Evolutionary conservation across 306 rosid genomes (phyloP).

Genomic region (Begonia loranthoides): DNA sequence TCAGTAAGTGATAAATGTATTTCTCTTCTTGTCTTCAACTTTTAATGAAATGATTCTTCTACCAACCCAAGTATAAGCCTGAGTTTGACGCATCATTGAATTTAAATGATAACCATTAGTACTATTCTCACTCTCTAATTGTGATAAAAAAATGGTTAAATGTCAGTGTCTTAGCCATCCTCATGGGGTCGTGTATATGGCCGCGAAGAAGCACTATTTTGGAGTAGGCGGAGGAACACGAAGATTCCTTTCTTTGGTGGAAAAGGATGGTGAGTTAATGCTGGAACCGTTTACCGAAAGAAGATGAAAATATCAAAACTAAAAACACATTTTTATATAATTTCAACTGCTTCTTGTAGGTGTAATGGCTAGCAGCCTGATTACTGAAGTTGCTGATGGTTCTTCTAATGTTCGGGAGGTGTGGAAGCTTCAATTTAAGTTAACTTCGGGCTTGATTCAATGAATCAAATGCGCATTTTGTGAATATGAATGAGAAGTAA

Average conservation of each 20-base stretch:
- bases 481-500: too few species aligned
- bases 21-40: too few species aligned
- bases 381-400: slow-evolving; percentile 88
- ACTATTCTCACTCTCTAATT: too few species aligned
- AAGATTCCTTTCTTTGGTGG: slow-evolving; percentile 57
- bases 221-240: slow-evolving; percentile 93
- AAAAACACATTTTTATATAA: not conserved
- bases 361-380: slow-evolving; percentile 39
- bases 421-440: slow-evolving; percentile 70
- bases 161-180: slow-evolving; percentile 45
- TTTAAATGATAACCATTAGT: too few species aligned
- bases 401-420: slow-evolving; percentile 89
- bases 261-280: slow-evolving; percentile 59
- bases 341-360: slow-evolving; percentile 25
- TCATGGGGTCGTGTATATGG: slow-evolving; percentile 60
- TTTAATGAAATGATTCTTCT: too few species aligned
- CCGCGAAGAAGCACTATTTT: slow-evolving; percentile 92
- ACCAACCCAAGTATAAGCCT: too few species aligned
- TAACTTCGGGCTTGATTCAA: slow-evolving; percentile 7
- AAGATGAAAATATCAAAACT: not conserved
- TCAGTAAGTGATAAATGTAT: too few species aligned
- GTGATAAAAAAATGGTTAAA: slow-evolving; percentile 1
- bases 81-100: too few species aligned
- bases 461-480: too few species aligned
- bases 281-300: not conserved